phyloP scores from a whole-genome alignment of 179 eudicot genomes.

The Patellifolia procumbens region DNA sequence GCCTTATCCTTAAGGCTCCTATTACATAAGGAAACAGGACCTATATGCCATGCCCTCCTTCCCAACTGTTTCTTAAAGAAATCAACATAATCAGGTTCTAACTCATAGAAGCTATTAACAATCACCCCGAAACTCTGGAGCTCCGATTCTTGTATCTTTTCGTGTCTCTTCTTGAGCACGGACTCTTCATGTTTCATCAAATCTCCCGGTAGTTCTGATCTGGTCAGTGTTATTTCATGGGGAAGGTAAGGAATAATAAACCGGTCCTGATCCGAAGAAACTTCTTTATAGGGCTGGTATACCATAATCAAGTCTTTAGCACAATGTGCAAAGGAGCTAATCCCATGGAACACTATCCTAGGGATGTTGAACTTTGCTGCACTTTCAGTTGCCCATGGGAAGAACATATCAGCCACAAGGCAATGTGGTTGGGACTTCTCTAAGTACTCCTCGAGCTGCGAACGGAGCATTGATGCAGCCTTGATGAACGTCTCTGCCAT shows the following conservation, averaged over 20 bases:
- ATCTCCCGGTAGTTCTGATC: not conserved
- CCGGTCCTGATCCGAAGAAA: slow-evolving; percentile 6
- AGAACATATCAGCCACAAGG: slow-evolving; percentile 22
- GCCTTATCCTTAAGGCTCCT: not conserved
- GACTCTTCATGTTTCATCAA: not conserved
- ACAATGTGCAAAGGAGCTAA: slow-evolving; percentile 17
- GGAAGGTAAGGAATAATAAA: slow-evolving; percentile 16
- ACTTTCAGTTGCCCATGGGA: slow-evolving; percentile 14
- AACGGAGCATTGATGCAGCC: not conserved
- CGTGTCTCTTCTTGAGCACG: not conserved
- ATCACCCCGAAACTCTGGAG: slow-evolving; percentile 11
- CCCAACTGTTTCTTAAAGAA: slow-evolving; percentile 3
- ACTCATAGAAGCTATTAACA: slow-evolving; percentile 24
- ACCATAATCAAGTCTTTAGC: not conserved
- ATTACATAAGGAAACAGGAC: not conserved
- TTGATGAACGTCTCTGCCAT: not conserved
- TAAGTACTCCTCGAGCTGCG: slow-evolving; percentile 13
- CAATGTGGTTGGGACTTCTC: slow-evolving; percentile 3
- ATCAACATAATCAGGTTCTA: slow-evolving; percentile 18
- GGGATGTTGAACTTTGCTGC: slow-evolving; percentile 20
- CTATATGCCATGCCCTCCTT: slow-evolving; percentile 13
- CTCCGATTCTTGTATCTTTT: slow-evolving; percentile 2
- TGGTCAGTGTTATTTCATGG: slow-evolving; percentile 4
- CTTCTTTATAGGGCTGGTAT: not conserved
- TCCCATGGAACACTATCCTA: slow-evolving; percentile 23